Percentiles rank a stretch among this genome's conserved stretches.
phyloP scores from a whole-genome alignment of 257 asterid genomes.

The Dorcoceras hygrometricum region DNA sequence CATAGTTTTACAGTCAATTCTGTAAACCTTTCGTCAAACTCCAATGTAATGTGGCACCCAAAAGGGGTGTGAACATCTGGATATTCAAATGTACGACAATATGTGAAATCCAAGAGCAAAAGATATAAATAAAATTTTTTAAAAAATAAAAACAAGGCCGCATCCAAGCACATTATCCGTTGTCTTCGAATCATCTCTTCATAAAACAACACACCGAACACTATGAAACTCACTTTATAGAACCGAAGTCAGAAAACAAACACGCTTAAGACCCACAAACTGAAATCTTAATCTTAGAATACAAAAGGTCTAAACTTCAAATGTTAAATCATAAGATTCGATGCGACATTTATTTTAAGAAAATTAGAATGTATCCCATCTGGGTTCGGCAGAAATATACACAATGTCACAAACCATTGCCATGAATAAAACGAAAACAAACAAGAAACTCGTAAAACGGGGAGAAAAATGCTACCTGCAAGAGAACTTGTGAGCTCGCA shows the following conservation, averaged over 20 bases:
- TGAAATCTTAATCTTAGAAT: not conserved
- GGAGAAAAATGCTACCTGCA: slow-evolving; percentile 15
- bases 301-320: not conserved
- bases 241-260: not conserved
- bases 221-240: not conserved
- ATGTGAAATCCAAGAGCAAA: not conserved
- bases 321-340: not conserved
- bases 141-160: not conserved
- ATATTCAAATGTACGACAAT: not conserved
- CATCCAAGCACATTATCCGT: not conserved
- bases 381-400: not conserved
- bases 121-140: too few species aligned
- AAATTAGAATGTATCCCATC: not conserved
- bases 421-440: not conserved
- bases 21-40: not conserved
- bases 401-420: not conserved
- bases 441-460: not conserved
- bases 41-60: not conserved
- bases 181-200: not conserved
- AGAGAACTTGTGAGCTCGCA: slow-evolving; percentile 13
- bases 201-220: not conserved
- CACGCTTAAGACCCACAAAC: not conserved
- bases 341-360: not conserved
- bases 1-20: not conserved
- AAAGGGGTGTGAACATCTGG: too few species aligned